Conservation (phyloP, 179 eudicot genomes). For the Silene vulgaris region DNA sequence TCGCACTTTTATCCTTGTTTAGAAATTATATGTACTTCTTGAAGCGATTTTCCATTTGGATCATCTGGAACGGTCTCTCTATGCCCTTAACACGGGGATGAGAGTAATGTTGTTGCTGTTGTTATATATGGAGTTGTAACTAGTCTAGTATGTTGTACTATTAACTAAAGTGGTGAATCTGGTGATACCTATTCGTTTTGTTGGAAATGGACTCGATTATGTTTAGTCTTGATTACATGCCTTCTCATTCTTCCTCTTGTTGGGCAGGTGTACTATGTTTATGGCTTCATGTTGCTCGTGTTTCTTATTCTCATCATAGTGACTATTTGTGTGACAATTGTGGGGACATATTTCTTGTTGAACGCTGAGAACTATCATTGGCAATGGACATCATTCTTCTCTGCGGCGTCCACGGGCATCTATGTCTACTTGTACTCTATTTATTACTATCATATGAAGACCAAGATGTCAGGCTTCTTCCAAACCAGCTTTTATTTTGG, state of each 20-base stretch:
- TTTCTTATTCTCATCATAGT: slow-evolving; percentile 81
- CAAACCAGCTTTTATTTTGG: slow-evolving; percentile 98
- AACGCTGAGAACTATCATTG: slow-evolving; percentile 98
- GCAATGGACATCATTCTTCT: slow-evolving; percentile 98
- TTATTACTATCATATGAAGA: slow-evolving; percentile 81
- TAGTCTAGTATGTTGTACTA: no score
- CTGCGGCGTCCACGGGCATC: slow-evolving; percentile 88
- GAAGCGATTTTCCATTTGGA: no score
- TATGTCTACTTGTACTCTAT: slow-evolving; percentile 83
- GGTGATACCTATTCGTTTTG: not conserved
- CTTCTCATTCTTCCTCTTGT: slow-evolving; percentile 11
- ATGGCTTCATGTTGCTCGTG: slow-evolving; percentile 95
- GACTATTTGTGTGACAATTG: slow-evolving; percentile 89
- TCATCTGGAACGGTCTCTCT: no score
- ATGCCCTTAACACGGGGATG: no score
- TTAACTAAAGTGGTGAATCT: not conserved
- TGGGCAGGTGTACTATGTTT: slow-evolving; percentile 86
- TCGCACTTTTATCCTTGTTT: no score
- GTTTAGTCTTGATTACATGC: not conserved
- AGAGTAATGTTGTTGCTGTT: no score
- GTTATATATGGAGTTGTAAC: no score
- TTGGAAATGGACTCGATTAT: not conserved
- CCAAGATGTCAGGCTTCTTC: slow-evolving; percentile 98
- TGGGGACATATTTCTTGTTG: slow-evolving; percentile 91
- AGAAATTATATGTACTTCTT: no score